phyloP scores from a whole-genome alignment of 148 eudicot species.

The Silene uniflora region DNA sequence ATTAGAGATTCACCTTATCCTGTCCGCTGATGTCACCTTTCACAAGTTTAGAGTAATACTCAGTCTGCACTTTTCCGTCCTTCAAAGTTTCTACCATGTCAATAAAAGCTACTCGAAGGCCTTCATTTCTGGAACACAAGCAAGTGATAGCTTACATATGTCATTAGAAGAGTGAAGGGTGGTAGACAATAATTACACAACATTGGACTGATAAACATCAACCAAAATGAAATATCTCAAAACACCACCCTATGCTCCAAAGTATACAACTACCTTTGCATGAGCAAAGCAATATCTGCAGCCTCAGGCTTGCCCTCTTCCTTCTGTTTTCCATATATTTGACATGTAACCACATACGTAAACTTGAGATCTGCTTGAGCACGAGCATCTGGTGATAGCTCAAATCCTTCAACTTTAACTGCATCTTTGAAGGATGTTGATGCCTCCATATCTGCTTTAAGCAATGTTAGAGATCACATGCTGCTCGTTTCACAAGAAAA shows the following conservation, averaged over 20 bases:
- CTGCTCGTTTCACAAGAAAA: constrained; percentile 7
- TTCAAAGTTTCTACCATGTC: constrained; percentile 80
- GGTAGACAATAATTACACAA: not conserved
- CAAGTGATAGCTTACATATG: not conserved
- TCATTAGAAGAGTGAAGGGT: not conserved
- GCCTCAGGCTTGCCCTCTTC: constrained; percentile 94
- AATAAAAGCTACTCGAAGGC: constrained; percentile 94
- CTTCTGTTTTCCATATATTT: constrained; percentile 96
- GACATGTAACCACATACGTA: constrained; percentile 96
- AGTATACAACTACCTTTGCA: constrained; percentile 67
- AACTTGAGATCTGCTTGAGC: constrained; percentile 96
- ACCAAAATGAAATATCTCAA: not conserved
- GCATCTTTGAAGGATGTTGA: constrained; percentile 38
- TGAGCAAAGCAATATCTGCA: constrained; percentile 89
- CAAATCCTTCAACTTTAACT: constrained; percentile 66
- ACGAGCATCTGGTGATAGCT: constrained; percentile 91
- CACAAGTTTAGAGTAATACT: constrained; percentile 87
- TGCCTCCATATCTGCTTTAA: constrained; percentile 60
- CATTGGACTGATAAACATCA: not conserved
- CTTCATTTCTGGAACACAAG: constrained; percentile 62
- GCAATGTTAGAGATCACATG: constrained; percentile 14
- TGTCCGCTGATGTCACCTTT: constrained; percentile 91
- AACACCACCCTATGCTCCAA: not conserved
- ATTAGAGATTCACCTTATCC: constrained; percentile 58
- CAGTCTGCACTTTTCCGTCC: constrained; percentile 75